These are phyloP conservation scores for Chimonanthus salicifolius DNA, from an alignment of 164 flowering plant species.

Conservation along the genomic window DNA sequence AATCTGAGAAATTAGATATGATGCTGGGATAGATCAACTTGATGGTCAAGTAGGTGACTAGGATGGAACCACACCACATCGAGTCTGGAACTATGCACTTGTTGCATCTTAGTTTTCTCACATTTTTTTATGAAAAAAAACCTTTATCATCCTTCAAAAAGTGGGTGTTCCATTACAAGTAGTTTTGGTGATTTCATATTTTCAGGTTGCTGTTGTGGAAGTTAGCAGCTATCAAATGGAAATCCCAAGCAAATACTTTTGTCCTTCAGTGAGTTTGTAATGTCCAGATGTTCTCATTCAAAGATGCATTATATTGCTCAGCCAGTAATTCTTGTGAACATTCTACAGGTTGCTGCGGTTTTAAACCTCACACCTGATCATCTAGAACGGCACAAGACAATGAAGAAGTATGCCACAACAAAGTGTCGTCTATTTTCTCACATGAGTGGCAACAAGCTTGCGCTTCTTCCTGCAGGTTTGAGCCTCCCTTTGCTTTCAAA, in stretches of 20 bases:
- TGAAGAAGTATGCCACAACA: slow-evolving; percentile 32
- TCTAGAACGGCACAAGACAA: slow-evolving; percentile 42
- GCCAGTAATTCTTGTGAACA: background rate
- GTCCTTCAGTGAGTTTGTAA: slow-evolving; percentile 28
- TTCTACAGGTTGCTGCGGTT: slow-evolving; percentile 36
- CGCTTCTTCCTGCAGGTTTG: slow-evolving; percentile 35
- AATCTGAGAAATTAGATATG: no score
- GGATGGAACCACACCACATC: no score
- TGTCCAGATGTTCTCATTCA: background rate
- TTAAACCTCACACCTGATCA: slow-evolving; percentile 46
- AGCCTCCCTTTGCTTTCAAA: background rate
- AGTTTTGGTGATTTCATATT: background rate
- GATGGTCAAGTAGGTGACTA: no score
- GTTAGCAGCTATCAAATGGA: slow-evolving; percentile 52
- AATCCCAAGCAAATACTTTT: slow-evolving; percentile 29
- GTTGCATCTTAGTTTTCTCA: no score
- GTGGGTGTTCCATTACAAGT: no score
- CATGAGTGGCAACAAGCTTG: slow-evolving; percentile 32
- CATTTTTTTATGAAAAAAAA: no score
- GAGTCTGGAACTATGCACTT: no score
- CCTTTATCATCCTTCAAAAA: no score
- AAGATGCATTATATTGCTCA: background rate
- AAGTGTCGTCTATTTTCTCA: slow-evolving; percentile 37
- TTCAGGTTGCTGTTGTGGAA: slow-evolving; percentile 48
- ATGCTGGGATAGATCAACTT: no score